Conservation (phyloP, 2,329 filamentous ascomycete genomes). For the Zalaria sp. region DNA sequence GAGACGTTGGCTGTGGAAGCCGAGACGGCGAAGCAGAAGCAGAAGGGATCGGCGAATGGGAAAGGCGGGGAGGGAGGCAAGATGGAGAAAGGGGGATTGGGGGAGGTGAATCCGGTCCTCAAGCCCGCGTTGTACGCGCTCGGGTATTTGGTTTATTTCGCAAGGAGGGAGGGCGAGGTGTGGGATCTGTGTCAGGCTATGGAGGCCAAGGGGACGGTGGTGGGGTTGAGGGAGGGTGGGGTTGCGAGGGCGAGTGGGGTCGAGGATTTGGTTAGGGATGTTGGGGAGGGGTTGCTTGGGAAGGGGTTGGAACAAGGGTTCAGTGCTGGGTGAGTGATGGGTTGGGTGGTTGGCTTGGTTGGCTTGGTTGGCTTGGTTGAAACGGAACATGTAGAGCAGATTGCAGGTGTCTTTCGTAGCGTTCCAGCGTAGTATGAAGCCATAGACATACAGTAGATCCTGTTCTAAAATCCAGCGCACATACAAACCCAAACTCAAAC, state of each 20-base stretch:
- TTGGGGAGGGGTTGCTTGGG: neutral
- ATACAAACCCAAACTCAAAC: no score
- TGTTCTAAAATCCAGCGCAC: no score
- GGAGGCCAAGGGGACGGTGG: slow-evolving; percentile 55
- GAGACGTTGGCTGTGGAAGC: slow-evolving; percentile 31
- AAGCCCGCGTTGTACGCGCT: slow-evolving; percentile 65
- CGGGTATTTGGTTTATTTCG: slow-evolving; percentile 61
- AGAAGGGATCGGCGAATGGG: slow-evolving; percentile 27
- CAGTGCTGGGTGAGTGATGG: no score
- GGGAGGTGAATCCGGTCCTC: slow-evolving; percentile 26
- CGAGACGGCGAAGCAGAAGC: slow-evolving; percentile 41
- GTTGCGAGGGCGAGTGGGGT: slow-evolving; percentile 12
- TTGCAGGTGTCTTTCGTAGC: no score
- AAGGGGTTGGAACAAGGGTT: neutral
- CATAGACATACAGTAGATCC: no score
- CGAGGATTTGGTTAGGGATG: neutral
- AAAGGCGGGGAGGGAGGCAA: no score
- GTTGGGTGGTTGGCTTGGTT: no score
- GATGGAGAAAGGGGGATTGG: slow-evolving; percentile 1
- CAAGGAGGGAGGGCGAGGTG: slow-evolving; percentile 58
- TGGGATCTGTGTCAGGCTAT: slow-evolving; percentile 64
- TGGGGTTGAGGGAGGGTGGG: slow-evolving; percentile 19
- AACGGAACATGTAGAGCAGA: no score
- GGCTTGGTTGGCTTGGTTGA: no score
- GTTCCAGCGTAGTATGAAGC: no score